A percentile compares a stretch with the other conserved stretches of the same genome.
Conservation (phyloP, 148 eudicot species). For the Chenopodium album region DNA sequence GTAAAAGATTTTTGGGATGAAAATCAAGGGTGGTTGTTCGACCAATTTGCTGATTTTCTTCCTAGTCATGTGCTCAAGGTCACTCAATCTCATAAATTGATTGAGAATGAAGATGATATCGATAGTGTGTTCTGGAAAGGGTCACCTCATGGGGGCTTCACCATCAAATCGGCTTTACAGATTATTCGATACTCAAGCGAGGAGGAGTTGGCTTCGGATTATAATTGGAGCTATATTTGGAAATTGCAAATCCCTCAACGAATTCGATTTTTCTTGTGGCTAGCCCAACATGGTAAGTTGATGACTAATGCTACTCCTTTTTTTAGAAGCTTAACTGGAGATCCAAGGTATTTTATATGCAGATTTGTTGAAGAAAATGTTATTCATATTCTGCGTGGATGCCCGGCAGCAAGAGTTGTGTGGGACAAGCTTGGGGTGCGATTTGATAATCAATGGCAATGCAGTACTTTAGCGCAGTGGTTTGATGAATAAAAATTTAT, state of each 20-base stretch:
- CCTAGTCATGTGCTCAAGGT: not conserved
- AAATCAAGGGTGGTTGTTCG: not conserved
- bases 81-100: not conserved
- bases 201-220: rapidly evolving
- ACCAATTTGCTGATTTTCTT: not conserved
- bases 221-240: not conserved
- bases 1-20: not conserved
- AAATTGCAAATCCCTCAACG: not conserved
- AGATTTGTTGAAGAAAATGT: not conserved
- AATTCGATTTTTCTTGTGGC: not conserved
- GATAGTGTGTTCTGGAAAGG: not conserved
- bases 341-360: not conserved
- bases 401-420: not conserved
- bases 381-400: not conserved
- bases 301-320: not conserved
- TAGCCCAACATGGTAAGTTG: not conserved
- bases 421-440: not conserved
- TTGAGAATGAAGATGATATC: too few relatives aligned
- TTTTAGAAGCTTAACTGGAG: not conserved
- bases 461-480: not conserved
- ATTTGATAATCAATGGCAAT: rapidly evolving
- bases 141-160: not conserved
- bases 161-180: not conserved
- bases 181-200: rapidly evolving
- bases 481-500: too few relatives aligned